Evolutionary conservation across 2,329 filamentous ascomycete genomes (phyloP).

Genomic region (Cryphonectria carpinicola): DNA sequence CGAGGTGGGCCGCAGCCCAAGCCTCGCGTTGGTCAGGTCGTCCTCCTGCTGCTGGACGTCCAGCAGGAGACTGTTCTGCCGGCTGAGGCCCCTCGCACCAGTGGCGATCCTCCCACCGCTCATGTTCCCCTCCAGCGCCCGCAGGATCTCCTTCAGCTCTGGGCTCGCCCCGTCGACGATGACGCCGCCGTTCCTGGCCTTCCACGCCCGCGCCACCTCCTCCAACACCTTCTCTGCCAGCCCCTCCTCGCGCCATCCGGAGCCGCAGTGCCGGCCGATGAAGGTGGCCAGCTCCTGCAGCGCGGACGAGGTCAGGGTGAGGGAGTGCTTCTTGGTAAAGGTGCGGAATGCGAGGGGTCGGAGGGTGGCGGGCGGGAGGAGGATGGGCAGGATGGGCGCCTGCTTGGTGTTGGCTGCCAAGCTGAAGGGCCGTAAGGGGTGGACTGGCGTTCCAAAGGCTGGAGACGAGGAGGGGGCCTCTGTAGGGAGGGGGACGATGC

Average conservation of each 20-base stretch:
- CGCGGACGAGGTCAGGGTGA: constrained; percentile 87
- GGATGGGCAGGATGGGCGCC: constrained; percentile 78
- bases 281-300: constrained; percentile 85
- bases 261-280: constrained; percentile 90
- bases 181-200: constrained; percentile 82
- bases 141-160: constrained; percentile 80
- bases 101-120: constrained; percentile 73
- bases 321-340: constrained; percentile 95
- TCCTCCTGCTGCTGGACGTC: constrained; percentile 57
- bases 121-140: constrained; percentile 85
- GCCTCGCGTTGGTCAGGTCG: constrained; percentile 57
- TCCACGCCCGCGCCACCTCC: constrained; percentile 90
- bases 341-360: constrained; percentile 91
- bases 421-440: constrained; percentile 71
- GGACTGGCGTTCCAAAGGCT: constrained; percentile 83
- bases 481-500: constrained; percentile 45
- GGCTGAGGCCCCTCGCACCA: constrained; percentile 56
- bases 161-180: constrained; percentile 84
- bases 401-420: constrained; percentile 51
- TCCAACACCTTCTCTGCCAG: constrained; percentile 91
- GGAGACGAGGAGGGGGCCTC: constrained; percentile 86
- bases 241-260: constrained; percentile 94
- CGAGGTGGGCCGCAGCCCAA: constrained; percentile 56
- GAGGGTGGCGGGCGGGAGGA: constrained; percentile 84
- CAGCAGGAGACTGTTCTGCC: constrained; percentile 68